Conservation (phyloP, 129 eudicot species). For the Centella asiatica region DNA sequence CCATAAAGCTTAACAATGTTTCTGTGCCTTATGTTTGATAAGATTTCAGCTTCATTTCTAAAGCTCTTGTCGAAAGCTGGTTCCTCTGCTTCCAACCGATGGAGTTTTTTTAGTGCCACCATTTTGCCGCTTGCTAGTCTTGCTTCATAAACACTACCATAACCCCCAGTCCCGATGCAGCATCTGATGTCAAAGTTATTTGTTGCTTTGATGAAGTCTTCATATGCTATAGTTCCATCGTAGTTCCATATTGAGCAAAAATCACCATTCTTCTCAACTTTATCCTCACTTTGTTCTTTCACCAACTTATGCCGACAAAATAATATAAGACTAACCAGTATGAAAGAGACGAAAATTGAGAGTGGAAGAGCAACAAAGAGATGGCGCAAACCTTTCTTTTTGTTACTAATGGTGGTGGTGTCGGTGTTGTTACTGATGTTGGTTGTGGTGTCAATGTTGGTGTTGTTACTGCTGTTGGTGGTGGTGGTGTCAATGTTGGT, state of each 20-base stretch:
- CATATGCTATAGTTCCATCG: background rate
- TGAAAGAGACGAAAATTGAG: background rate
- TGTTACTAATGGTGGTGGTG: background rate
- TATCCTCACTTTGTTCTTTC: background rate
- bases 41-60: constrained; percentile 15
- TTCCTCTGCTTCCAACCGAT: too few relatives aligned
- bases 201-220: constrained; percentile 5
- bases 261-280: background rate
- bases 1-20: too few relatives aligned
- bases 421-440: too few relatives aligned
- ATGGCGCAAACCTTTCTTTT: background rate
- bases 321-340: too few relatives aligned
- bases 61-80: too few relatives aligned
- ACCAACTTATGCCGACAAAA: background rate
- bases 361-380: background rate
- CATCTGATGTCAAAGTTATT: background rate
- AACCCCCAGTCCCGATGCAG: constrained; percentile 26
- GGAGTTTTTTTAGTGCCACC: constrained; percentile 24
- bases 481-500: too few relatives aligned
- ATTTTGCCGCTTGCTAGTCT: constrained; percentile 18
- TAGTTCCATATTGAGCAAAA: constrained; percentile 3
- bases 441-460: too few relatives aligned
- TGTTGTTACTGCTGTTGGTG: too few relatives aligned
- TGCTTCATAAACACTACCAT: constrained; percentile 23
- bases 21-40: constrained; percentile 24